Conservation (phyloP, 495 filamentous ascomycete genomes). For the Hypomontagnella submonticulosa region DNA sequence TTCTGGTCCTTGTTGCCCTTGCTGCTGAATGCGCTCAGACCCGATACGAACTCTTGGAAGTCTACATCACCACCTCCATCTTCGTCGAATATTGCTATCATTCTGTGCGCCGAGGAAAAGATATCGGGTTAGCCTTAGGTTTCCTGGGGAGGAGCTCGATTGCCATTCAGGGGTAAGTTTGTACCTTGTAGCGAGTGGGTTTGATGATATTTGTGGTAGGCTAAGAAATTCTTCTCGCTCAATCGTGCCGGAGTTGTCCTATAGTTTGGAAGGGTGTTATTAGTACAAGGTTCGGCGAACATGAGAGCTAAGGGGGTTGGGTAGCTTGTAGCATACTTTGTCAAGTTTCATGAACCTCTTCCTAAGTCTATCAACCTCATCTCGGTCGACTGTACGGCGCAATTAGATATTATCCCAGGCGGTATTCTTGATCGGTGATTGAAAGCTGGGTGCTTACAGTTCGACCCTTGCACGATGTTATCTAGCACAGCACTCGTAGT, state of each 20-base stretch:
- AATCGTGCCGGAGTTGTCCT: conserved; percentile 98
- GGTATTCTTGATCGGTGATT: not conserved
- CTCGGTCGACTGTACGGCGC: conserved; percentile 79
- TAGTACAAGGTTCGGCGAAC: conserved; percentile 15
- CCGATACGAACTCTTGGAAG: conserved; percentile 98
- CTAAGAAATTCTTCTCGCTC: conserved; percentile 98
- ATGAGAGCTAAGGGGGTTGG: not conserved
- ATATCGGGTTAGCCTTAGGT: conserved; percentile 13
- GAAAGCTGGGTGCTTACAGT: conserved; percentile 69
- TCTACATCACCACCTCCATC: conserved; percentile 98
- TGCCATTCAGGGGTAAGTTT: conserved; percentile 18
- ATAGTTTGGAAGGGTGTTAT: conserved; percentile 2
- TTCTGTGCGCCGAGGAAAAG: conserved; percentile 60
- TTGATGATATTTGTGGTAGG: conserved; percentile 96
- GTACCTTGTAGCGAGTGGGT: conserved; percentile 93
- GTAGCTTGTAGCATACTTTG: conserved; percentile 70
- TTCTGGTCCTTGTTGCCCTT: conserved; percentile 99
- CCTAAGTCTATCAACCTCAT: conserved; percentile 93
- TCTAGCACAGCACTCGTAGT: conserved; percentile 87
- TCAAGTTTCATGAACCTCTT: conserved; percentile 99
- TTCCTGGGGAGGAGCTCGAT: not conserved
- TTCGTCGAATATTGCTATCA: conserved; percentile 99
- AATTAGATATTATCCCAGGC: conserved; percentile 1
- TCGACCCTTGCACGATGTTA: conserved; percentile 93
- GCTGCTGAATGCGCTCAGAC: conserved; percentile 92